These are phyloP conservation scores for Aspergillus hortae DNA, from an alignment of 2,329 filamentous ascomycete species.

Conservation along the genomic window DNA sequence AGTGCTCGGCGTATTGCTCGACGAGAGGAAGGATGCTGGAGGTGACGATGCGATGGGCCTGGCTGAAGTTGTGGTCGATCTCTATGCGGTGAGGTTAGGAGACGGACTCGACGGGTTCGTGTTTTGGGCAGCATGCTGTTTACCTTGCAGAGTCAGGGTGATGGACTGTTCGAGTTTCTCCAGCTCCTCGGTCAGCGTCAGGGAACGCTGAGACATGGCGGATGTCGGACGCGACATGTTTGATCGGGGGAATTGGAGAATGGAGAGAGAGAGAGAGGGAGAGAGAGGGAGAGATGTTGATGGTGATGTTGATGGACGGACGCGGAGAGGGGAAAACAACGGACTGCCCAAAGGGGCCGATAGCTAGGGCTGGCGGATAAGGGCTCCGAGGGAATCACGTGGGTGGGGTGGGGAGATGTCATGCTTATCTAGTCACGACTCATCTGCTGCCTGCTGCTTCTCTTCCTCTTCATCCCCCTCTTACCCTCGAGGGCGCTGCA, in stretches of 20 bases:
- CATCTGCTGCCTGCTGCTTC: constrained; percentile 5
- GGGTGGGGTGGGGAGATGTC: constrained; percentile 22
- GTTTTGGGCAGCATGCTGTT: constrained; percentile 6
- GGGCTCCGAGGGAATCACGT: constrained; percentile 29
- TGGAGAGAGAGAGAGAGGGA: not conserved
- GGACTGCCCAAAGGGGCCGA: constrained; percentile 27
- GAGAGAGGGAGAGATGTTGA: not conserved
- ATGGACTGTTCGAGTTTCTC: constrained; percentile 96
- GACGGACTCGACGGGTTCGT: constrained; percentile 10
- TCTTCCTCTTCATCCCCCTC: not conserved
- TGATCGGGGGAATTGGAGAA: not conserved
- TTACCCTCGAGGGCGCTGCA: constrained; percentile 9
- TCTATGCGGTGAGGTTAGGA: constrained; percentile 52
- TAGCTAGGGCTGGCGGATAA: constrained; percentile 32
- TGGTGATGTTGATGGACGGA: constrained; percentile 15
- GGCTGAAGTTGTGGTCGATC: constrained; percentile 98
- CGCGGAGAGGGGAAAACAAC: constrained; percentile 27
- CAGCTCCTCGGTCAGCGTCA: constrained; percentile 89
- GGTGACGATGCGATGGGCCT: constrained; percentile 92
- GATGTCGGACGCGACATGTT: constrained; percentile 50
- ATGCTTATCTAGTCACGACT: constrained; percentile 1
- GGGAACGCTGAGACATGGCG: constrained; percentile 48
- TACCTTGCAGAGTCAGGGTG: constrained; percentile 89
- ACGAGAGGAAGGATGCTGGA: constrained; percentile 88
- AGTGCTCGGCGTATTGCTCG: constrained; percentile 92